Evolutionary conservation across 495 filamentous ascomycete species (phyloP), one percentile per base, ranked within the genome.

Genomic region (Penicillium manginii): DNA sequence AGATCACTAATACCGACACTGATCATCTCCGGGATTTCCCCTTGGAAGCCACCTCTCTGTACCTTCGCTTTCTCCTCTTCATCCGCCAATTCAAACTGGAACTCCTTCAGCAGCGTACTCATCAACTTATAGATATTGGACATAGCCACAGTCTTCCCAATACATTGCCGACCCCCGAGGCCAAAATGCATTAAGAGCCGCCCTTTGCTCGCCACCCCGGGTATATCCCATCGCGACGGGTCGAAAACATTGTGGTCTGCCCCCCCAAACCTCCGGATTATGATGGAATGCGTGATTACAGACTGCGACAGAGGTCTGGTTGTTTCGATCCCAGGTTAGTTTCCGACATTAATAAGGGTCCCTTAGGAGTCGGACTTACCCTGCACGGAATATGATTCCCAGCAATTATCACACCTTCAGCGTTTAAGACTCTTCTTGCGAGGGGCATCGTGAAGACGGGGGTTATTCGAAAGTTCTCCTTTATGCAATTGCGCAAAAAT

Each of bases 1-100:
- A 61, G 33, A 54, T 61, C 59, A 57, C 59, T 61, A 33, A 61
- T 61, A 1, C 59, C 59, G 2, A 61, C 54, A 19, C 59, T 62
- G 6, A 57, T 62, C 19, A 62, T 31, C 10, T 58, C 59, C 3
- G 54, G 59, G 5, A 57, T 45, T 37, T 57, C 12, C 14, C 50
- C 33, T 14, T 10, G 6, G 17, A 52, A 49, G 4, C 8, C 42
- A 31, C 43, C 26, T 1, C 11, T 10, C 11, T 7, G 1, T 2
- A 42, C 23, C 14, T 4, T 18, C 12, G 15, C 31, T 9, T 40
- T 17, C 49, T 61, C 50, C 2, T 32, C n/a, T n/a, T 45, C 14
- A 45, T 61, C 59, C 0, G 54, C 54, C 22, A 61, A 23, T 19
- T 43, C 42, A 49, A 58, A 54, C 11, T 57, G 23, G 46, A 58